Conservation (phyloP, 768 basidiomycete species). For the Holtermanniella nyarrowii region DNA sequence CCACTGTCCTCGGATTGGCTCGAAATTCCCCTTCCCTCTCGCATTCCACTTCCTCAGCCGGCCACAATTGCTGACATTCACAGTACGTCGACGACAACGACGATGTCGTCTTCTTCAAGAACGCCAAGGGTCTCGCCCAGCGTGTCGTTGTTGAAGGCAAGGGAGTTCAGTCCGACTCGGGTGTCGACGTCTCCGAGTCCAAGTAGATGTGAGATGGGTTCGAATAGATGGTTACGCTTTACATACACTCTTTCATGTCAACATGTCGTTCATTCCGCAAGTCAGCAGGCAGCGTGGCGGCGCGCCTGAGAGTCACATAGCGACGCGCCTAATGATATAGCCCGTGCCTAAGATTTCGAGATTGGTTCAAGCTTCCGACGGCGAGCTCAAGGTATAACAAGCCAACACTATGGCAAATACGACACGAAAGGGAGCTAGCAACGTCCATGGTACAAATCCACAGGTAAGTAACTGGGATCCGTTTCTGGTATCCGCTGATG, state of each 20-base stretch:
- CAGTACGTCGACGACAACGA: conserved; percentile 90
- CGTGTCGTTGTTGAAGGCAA: conserved; percentile 58
- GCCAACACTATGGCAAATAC: conserved; percentile 67
- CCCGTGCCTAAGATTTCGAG: too few species aligned
- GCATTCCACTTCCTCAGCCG: conserved; percentile 18
- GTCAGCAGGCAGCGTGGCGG: too few species aligned
- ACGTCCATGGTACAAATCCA: conserved; percentile 95
- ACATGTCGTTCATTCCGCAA: too few species aligned
- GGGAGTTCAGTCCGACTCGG: conserved; percentile 53
- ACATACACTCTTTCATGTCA: not conserved
- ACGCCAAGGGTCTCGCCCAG: conserved; percentile 66
- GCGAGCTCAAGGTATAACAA: too few species aligned
- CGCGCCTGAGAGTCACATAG: too few species aligned
- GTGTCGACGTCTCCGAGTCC: conserved; percentile 48
- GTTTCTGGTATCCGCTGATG: not conserved
- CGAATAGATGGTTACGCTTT: too few species aligned
- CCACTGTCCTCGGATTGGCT: not conserved
- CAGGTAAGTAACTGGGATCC: conserved; percentile 54
- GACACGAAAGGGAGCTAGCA: conserved; percentile 70
- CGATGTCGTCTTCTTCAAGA: conserved; percentile 52
- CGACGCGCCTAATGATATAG: too few species aligned
- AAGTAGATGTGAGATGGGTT: conserved; percentile 17
- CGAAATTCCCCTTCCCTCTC: too few species aligned
- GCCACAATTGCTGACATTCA: not conserved
- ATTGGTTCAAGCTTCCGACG: too few species aligned